phyloP scores from a whole-genome alignment of 129 eudicot genomes.

The Gnaphalium uliginosum region DNA sequence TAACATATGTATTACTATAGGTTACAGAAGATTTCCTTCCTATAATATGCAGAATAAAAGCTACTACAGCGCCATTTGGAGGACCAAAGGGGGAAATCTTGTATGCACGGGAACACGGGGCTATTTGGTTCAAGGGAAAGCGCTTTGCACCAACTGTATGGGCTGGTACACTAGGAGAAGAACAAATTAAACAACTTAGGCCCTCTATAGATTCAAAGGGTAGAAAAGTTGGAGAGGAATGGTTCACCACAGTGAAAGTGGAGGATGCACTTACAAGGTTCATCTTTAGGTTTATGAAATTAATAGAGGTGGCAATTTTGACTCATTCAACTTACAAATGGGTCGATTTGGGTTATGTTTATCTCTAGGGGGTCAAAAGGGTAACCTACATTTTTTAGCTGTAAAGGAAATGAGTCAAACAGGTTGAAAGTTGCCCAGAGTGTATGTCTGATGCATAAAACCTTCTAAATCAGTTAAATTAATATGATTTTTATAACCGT shows the following conservation, averaged over 20 bases:
- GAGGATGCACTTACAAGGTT: conserved; percentile 87
- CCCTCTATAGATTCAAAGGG: conserved; percentile 92
- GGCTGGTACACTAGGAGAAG: conserved; percentile 88
- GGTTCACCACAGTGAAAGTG: conserved; percentile 90
- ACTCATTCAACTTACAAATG: neutral
- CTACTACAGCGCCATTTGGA: conserved; percentile 74
- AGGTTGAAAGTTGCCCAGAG: neutral
- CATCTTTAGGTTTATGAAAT: neutral
- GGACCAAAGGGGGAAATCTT: conserved; percentile 92
- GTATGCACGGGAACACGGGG: conserved; percentile 83
- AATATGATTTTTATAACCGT: neutral
- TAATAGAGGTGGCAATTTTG: neutral
- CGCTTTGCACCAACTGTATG: conserved; percentile 77
- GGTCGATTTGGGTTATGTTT: neutral
- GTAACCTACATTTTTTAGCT: neutral
- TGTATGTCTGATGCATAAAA: neutral
- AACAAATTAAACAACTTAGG: conserved; percentile 77
- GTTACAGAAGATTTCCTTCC: conserved; percentile 86
- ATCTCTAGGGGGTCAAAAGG: neutral
- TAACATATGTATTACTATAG: conserved; percentile 37
- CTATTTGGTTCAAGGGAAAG: conserved; percentile 95
- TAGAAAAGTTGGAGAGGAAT: conserved; percentile 91
- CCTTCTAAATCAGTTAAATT: neutral
- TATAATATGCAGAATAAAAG: conserved; percentile 74
- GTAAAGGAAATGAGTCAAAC: neutral